A percentile compares a stretch with the other conserved stretches of the same genome.
Evolutionary conservation across 129 eudicot species (phyloP).

Genomic region (Dittrichia graveolens): DNA sequence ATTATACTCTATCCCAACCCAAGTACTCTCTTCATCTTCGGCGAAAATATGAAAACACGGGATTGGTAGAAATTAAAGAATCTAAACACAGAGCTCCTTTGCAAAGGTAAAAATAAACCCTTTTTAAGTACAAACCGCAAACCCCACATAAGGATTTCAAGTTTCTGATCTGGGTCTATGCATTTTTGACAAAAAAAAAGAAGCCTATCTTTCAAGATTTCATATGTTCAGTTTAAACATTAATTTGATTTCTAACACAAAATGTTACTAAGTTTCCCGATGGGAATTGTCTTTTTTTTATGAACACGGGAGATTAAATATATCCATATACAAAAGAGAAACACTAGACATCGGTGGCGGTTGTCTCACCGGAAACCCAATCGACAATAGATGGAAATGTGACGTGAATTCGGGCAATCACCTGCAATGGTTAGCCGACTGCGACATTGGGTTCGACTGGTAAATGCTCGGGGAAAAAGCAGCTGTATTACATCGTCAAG

Average conservation of each 20-base stretch:
- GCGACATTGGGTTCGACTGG: conserved; percentile 63
- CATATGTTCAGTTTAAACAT: too few relatives aligned
- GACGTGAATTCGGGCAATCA: conserved; percentile 54
- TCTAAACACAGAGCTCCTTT: too few relatives aligned
- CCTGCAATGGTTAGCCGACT: conserved; percentile 58
- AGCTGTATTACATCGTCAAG: conserved; percentile 53
- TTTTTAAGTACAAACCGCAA: not conserved
- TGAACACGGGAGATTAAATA: conserved; percentile 52
- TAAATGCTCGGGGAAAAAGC: conserved; percentile 57
- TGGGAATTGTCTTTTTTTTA: conserved; percentile 22
- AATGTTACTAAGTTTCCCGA: too few relatives aligned
- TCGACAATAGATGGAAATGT: conserved; percentile 77
- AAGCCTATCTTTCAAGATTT: too few relatives aligned
- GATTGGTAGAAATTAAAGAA: too few relatives aligned
- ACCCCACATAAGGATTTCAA: not conserved
- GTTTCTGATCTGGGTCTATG: too few relatives aligned
- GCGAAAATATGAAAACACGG: too few relatives aligned
- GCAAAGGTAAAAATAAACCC: conserved; percentile 33
- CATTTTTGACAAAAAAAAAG: too few relatives aligned
- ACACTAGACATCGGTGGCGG: conserved; percentile 34
- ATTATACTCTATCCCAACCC: too few relatives aligned
- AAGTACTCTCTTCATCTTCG: too few relatives aligned
- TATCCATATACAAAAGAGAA: conserved; percentile 58
- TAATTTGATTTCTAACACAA: too few relatives aligned
- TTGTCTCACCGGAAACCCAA: conserved; percentile 67